Base-by-base conservation (phyloP, 75 land plant genomes). In the Ceratopteris richardii region DNA sequence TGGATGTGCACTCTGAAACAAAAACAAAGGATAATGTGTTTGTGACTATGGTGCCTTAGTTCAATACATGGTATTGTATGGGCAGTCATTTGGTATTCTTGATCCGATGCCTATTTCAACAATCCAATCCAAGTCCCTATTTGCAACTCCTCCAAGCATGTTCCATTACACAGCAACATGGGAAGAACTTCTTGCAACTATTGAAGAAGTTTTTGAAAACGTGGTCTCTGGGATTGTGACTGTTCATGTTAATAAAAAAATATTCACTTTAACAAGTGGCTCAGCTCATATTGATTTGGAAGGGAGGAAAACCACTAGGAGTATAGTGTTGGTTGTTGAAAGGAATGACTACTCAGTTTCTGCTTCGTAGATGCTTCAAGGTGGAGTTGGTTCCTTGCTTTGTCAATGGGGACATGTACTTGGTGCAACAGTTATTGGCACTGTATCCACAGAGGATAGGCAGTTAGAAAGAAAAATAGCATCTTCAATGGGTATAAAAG, bases 231-330 rank as follows among this genome's bases (percentile, higher is more conserved):
- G 98, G 16, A 56, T 76, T 7, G 57, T 94, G 43, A 59, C 58
- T 23, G 81, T 79, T 31, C 87, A 78, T n/a, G 80, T 86, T 17
- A 86, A 86, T 36, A n/a, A 87, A 82, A 26, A 82, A 57, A 1
- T 94, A 86, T 54, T 85, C 90, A 25, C 63, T 94, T n/a, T 83
- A 91, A 0, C 57, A 86, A 37, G 96, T 85, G 18, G 98, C 88
- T 17, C 74, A 78, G 98, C 91, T 0, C 98, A 94, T 70, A 64
- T 62, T 1, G 98, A 89, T 48, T 82, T 94, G 1, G 86, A 86
- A 68, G 64, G 36, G 20, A 67, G 98, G 29, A 81, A 75, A 58
- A 94, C 98, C 16, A 74, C 81, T 33, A 96, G 98, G 1, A 86
- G 92, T 3, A 67, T 84, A 42, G 85, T 94, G 56, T 70, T 94